Evolutionary conservation across 495 filamentous ascomycete genomes (phyloP), one percentile per base, ranked within the genome.

Genomic region (Tuber umbilicatum): DNA sequence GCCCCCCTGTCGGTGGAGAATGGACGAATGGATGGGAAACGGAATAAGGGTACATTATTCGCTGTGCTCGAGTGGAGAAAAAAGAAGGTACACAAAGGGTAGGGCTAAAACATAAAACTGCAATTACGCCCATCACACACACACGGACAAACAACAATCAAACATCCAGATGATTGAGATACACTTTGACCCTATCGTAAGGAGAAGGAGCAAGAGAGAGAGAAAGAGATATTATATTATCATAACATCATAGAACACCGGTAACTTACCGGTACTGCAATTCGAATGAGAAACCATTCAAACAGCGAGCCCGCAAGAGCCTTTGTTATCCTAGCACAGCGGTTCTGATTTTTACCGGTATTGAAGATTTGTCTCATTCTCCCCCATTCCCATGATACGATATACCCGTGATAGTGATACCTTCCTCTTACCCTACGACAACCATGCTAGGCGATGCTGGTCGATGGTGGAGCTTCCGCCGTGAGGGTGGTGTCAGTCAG

Each of bases 1-100:
- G 69, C 69, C 77, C 74, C 78, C 77, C 77, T 50, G 77, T 79
- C 78, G 77, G 77, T 42, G 42, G 40, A 78, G 70, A 78, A 78
- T 78, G 39, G 9, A 35, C 17, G 55, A 64, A 64, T 64, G 55
- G 23, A 64, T 64, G 27, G 55, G 27, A 64, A 64, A 64, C 55
- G 55, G 55, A 64, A 64, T 64, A 19, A 35, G 27, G 55, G 27
- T 35, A 64, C 55, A 35, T 64, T 64, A 64, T 64, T 64, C 55
- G 55, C 55, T 64, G 55, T 17, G 5, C n/a, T n/a, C n/a, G 14
- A 35, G 55, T 31, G 55, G 27, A 64, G 55, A 64, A 64, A 31
- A 60, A 60, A 31, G 50, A 60, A 31, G 50, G n/a, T 14, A 14
- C n/a, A 60, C n/a, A 31, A 10, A 4, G 2, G 7, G 50, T 64